phyloP scores from a whole-genome alignment of 495 filamentous ascomycete genomes.

The Chaetomidium leptoderma region DNA sequence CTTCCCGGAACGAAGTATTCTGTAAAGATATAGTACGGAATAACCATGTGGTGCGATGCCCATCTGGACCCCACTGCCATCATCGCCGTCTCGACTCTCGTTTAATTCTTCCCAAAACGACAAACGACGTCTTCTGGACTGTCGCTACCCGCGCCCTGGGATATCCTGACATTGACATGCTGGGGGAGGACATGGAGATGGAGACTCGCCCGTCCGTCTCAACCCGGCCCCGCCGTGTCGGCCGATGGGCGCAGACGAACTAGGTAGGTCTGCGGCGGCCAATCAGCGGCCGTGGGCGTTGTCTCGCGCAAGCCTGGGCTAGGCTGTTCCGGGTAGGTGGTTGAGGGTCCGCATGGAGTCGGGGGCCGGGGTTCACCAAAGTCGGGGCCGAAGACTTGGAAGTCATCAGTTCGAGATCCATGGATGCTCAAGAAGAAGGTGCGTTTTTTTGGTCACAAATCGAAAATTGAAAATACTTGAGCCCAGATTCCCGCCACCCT shows the following conservation, averaged over 20 bases:
- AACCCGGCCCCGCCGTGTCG: slow-evolving; percentile 16
- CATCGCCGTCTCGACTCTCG: not conserved
- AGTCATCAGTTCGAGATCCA: not conserved
- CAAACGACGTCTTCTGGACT: too few relatives aligned
- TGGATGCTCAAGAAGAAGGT: not conserved
- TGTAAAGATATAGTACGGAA: slow-evolving; percentile 10
- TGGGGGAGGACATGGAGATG: too few relatives aligned
- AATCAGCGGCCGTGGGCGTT: slow-evolving; percentile 23
- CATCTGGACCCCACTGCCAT: not conserved
- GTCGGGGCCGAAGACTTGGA: not conserved
- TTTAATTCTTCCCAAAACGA: not conserved
- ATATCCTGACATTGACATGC: too few relatives aligned
- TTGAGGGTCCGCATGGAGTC: slow-evolving; percentile 19
- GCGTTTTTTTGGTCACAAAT: not conserved
- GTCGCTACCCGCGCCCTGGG: too few relatives aligned
- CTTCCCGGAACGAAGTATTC: too few relatives aligned
- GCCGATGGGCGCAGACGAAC: slow-evolving; percentile 24
- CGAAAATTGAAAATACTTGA: not conserved
- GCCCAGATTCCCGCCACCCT: too few relatives aligned
- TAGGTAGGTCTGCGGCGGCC: slow-evolving; percentile 11
- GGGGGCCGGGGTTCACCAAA: slow-evolving; percentile 15
- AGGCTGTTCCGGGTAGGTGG: slow-evolving; percentile 40
- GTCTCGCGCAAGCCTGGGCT: slow-evolving; percentile 25
- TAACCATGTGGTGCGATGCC: not conserved
- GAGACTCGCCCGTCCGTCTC: not conserved